Conservation (phyloP, 179 eudicot species). For the Actinidia arguta region DNA sequence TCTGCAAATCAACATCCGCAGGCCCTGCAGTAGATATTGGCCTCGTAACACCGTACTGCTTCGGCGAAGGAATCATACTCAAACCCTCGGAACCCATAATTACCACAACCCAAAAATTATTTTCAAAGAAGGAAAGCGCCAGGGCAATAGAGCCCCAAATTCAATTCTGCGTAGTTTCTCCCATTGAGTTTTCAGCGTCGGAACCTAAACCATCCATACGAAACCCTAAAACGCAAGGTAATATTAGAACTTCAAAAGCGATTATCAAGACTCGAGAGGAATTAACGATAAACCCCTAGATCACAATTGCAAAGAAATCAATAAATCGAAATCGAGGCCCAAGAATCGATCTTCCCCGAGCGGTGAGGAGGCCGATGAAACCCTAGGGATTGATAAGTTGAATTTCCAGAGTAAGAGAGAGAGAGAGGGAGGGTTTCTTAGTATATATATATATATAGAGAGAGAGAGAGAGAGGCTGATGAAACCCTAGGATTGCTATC, state of each 20-base stretch:
- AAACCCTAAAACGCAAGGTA: slow-evolving; percentile 4
- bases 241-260: not conserved
- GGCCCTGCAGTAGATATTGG: slow-evolving; percentile 83
- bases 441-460: not conserved
- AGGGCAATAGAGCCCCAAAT: not conserved
- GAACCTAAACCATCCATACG: not conserved
- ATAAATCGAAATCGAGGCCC: not conserved
- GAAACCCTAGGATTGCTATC: too few relatives aligned
- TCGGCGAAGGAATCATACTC: slow-evolving; percentile 27
- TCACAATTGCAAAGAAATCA: not conserved
- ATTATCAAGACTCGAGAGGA: not conserved
- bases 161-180: not conserved
- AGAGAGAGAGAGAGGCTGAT: not conserved
- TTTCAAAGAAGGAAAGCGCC: not conserved
- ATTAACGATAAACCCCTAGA: not conserved
- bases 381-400: not conserved
- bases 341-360: too few relatives aligned
- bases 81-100: slow-evolving; percentile 56
- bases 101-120: not conserved
- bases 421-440: not conserved
- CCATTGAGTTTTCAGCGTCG: not conserved
- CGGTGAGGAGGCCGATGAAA: not conserved
- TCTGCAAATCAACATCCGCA: slow-evolving; percentile 49
- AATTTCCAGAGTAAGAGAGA: not conserved
- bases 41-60: slow-evolving; percentile 64